Evolutionary conservation across 441 rosid genomes (phyloP), one percentile per base, ranked within the genome.

Genomic region (Hura crepitans): DNA sequence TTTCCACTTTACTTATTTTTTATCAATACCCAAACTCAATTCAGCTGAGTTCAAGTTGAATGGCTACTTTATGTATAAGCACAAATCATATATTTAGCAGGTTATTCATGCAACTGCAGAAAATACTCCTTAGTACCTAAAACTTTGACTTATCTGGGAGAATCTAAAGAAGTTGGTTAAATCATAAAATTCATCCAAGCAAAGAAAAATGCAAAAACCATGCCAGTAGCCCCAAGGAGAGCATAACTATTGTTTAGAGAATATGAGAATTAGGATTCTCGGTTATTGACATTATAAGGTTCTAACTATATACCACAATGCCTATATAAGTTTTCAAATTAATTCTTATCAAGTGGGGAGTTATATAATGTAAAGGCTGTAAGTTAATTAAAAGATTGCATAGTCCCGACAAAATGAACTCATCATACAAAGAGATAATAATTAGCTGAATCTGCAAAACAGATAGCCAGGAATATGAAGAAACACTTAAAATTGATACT

Each of bases 101-200:
- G 50, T 60, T 14, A 14, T 49, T 33, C 39, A 25, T 50, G 51
- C 60, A 61, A 30, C 28, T 45, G 10, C 27, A 28, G 37, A 5
- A 46, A 56, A 49, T 39, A 69, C 65, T 46, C n/a, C 45, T 25
- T 30, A 28, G 39, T 12, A 18, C 56, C 45, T 6, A 4, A 13
- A 28, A 35, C 25, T 71, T 69, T 17, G 15, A 59, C 28, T 27
- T 43, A 57, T 59, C 31, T 33, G 18, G 23, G 2, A 25, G 35
- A 69, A 6, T 69, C 35, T 30, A 59, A 69, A 30, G 49, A 35
- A 47, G 1, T 20, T 55, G 43, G 33, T 47, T 18, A n/a, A 68
- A 68, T n/a, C 43, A 59, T 66, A 6, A 45, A 58, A 69, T 25
- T 27, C 8, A 42, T 20, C 37, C 45, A 47, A 20, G 33, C 22